Conservation (phyloP, 306 rosid species). For the Alnus glutinosa region DNA sequence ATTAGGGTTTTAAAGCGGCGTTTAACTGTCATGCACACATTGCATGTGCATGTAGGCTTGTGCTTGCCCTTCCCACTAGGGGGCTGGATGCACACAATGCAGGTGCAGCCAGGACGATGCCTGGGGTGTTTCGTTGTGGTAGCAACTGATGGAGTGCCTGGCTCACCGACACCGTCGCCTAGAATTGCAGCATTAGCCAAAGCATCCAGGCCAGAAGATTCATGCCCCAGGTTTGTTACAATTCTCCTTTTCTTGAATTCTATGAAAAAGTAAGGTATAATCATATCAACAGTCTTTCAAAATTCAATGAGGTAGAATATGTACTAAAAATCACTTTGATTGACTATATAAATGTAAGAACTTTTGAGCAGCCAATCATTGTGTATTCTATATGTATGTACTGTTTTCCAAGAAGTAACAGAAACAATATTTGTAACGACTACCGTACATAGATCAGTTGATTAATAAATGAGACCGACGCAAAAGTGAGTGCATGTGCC, state of each 20-base stretch:
- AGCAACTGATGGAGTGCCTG: constrained; percentile 64
- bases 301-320: constrained; percentile 16
- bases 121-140: constrained; percentile 96
- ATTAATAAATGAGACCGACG: neutral
- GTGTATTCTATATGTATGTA: neutral
- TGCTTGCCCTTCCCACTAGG: constrained; percentile 99
- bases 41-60: constrained; percentile 94
- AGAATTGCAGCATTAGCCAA: constrained; percentile 87
- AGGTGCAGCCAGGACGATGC: constrained; percentile 99
- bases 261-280: constrained; percentile 38
- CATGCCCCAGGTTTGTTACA: constrained; percentile 49
- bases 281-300: constrained; percentile 3
- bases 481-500: neutral
- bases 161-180: constrained; percentile 65
- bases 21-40: constrained; percentile 92
- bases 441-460: neutral
- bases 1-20: constrained; percentile 94
- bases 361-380: neutral
- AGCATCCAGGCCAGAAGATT: constrained; percentile 89
- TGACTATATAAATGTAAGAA: neutral
- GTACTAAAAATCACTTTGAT: neutral
- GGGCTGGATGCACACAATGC: constrained; percentile 99
- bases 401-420: too few species aligned
- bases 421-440: too few species aligned
- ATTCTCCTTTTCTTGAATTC: constrained; percentile 77